A percentile compares a stretch with the other conserved stretches of the same genome.
phyloP scores from a whole-genome alignment of 2,329 filamentous ascomycete genomes.

The Colletotrichum lentis region DNA sequence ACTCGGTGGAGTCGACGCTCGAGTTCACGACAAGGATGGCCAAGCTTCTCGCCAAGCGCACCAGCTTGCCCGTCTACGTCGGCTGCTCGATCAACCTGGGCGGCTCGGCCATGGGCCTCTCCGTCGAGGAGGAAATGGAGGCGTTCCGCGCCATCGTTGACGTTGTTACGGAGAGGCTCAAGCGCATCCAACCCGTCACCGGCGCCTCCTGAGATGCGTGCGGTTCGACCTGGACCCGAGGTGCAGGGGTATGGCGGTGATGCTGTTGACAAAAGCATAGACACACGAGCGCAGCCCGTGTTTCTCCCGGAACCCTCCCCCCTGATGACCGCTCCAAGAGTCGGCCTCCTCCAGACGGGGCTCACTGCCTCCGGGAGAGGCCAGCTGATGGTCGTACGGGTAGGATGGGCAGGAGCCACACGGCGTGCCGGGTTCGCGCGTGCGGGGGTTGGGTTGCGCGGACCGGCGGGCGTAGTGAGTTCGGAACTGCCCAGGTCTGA shows the following conservation, averaged over 20 bases:
- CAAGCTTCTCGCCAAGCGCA: slow-evolving; percentile 79
- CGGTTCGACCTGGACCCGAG: background rate
- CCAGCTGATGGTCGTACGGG: slow-evolving; percentile 14
- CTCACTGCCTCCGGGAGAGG: slow-evolving; percentile 17
- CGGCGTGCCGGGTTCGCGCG: slow-evolving; percentile 18
- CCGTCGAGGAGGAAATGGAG: slow-evolving; percentile 93
- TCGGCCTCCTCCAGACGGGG: background rate
- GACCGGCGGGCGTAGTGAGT: background rate
- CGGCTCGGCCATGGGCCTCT: slow-evolving; percentile 77
- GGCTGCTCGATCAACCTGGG: slow-evolving; percentile 85
- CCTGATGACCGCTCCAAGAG: background rate
- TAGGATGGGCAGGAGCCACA: background rate
- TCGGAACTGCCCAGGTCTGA: background rate
- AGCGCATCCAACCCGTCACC: slow-evolving; percentile 43
- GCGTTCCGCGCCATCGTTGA: slow-evolving; percentile 79
- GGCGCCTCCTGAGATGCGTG: slow-evolving; percentile 19
- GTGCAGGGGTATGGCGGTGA: background rate
- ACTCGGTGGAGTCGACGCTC: slow-evolving; percentile 75
- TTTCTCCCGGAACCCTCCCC: background rate
- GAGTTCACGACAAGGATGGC: slow-evolving; percentile 89
- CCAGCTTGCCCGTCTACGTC: slow-evolving; percentile 82
- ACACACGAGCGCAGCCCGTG: background rate
- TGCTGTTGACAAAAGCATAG: background rate
- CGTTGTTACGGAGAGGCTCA: slow-evolving; percentile 67
- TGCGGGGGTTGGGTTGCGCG: slow-evolving; percentile 3